Conservation (phyloP, 257 asterid species). For the Knoxia roxburghii region DNA sequence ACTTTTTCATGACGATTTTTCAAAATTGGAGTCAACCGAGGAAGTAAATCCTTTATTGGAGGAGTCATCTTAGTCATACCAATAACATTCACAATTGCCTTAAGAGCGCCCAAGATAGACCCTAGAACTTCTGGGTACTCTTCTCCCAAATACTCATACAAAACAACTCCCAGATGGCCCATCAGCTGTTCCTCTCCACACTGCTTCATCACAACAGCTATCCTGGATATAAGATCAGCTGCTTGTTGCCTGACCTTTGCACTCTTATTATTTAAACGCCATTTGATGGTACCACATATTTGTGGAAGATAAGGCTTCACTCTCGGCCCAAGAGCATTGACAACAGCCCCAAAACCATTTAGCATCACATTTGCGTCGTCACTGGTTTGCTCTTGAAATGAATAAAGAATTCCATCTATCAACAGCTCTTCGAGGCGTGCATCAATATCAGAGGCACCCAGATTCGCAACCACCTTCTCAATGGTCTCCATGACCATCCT, state of each 20-base stretch:
- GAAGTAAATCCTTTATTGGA: conserved; percentile 86
- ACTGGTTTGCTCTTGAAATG: conserved; percentile 92
- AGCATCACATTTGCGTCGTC: conserved; percentile 96
- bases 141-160: conserved; percentile 82
- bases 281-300: conserved; percentile 86
- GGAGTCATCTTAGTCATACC: conserved; percentile 98
- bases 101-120: conserved; percentile 76
- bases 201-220: conserved; percentile 90
- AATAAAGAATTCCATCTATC: conserved; percentile 82
- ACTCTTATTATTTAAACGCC: conserved; percentile 91
- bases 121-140: conserved; percentile 93
- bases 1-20: conserved; percentile 92
- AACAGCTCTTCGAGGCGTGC: conserved; percentile 76
- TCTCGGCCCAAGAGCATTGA: conserved; percentile 81
- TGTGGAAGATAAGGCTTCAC: conserved; percentile 89
- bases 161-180: conserved; percentile 93
- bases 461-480: conserved; percentile 85
- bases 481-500: conserved; percentile 97
- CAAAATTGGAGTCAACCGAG: conserved; percentile 85
- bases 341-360: conserved; percentile 92
- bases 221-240: conserved; percentile 79
- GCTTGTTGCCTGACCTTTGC: conserved; percentile 92
- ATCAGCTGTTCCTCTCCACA: conserved; percentile 84
- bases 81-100: conserved; percentile 85
- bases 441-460: conserved; percentile 89